phyloP scores from a whole-genome alignment of 1,139 yeast genomes.

The Yarrowia galli region DNA sequence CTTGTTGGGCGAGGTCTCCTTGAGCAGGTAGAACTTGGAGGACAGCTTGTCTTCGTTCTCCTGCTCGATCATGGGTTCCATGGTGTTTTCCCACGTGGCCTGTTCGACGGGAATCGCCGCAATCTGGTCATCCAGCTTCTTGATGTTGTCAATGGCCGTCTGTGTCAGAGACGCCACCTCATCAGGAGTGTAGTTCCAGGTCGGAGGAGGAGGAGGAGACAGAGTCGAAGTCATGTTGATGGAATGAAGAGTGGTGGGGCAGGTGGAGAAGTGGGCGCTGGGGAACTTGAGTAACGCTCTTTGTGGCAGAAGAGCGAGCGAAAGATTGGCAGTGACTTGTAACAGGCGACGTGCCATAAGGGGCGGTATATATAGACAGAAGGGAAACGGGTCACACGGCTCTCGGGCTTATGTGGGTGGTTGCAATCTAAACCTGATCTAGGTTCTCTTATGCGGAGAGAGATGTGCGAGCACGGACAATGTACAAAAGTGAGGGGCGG shows the following conservation, averaged over 20 bases:
- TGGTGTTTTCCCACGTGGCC: slow-evolving; percentile 37
- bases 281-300: slow-evolving; percentile 21
- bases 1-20: slow-evolving; percentile 30
- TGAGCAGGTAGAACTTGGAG: slow-evolving; percentile 37
- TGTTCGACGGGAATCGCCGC: slow-evolving; percentile 26
- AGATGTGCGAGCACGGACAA: not conserved
- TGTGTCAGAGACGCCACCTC: slow-evolving; percentile 15
- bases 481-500: not conserved
- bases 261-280: slow-evolving; percentile 10
- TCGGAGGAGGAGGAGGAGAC: slow-evolving; percentile 17
- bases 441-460: slow-evolving; percentile 16
- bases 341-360: slow-evolving; percentile 31
- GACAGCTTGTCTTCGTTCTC: slow-evolving; percentile 15
- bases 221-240: not conserved
- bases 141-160: slow-evolving; percentile 14
- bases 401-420: not conserved
- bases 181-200: slow-evolving; percentile 30
- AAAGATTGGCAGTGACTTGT: slow-evolving; percentile 28
- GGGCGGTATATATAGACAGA: slow-evolving; percentile 1
- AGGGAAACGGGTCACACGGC: not conserved
- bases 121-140: slow-evolving; percentile 34
- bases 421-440: slow-evolving; percentile 14
- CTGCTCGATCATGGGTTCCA: slow-evolving; percentile 28
- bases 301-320: slow-evolving; percentile 25
- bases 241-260: not conserved